Base-by-base conservation (phyloP, 768 basidiomycete species). In the Harrya chromipes region DNA sequence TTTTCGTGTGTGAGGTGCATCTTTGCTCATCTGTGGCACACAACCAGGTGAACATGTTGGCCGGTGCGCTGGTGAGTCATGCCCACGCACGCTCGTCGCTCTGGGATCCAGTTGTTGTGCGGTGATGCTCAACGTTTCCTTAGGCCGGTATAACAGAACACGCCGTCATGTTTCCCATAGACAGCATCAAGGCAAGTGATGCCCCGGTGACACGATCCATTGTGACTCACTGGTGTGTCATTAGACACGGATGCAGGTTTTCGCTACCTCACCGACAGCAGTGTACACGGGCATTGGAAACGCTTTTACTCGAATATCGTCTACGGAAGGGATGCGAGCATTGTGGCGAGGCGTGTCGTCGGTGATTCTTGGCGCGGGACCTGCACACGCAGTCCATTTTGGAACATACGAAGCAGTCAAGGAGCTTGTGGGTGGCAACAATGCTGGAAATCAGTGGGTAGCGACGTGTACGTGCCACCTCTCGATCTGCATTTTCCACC, bases 101-200 rank as follows among this genome's bases (percentile, higher is more conserved):
- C 44, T 19, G 12, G 26, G 40, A 21, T 12, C 20, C 38, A 23
- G 29, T 34, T 29, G 34, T 23, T 24, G 37, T 35, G 33, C 27
- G 27, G 40, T 31, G 10, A 38, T 50, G 46, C 56, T 70, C 19
- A 68, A 23, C n/a, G 33, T 10, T 38, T 57, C 23, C 50, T 21
- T 66, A 95, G 94, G 97, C 97, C 60, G 97, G 97, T 53, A 98
- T 99, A 60, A 94, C 94, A 46, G 97, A 99, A 69, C 97, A 99
- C 73, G 90, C 94, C 26, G 93, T 97, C 66, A 98, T 99, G 88
- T 99, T 90, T 67, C 97, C 97, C 6, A 75, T 98, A 55, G 97
- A 99, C 73, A 95, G 92, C 63, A 97, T 99, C 67, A 99, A 99
- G 79, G 97, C 90, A 50, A 52, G 85, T 72, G 11, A 40, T 13